These are phyloP conservation scores for Lecanoromycetidae sp. DNA, from an alignment of 2,329 filamentous ascomycete species.

Conservation along the genomic window DNA sequence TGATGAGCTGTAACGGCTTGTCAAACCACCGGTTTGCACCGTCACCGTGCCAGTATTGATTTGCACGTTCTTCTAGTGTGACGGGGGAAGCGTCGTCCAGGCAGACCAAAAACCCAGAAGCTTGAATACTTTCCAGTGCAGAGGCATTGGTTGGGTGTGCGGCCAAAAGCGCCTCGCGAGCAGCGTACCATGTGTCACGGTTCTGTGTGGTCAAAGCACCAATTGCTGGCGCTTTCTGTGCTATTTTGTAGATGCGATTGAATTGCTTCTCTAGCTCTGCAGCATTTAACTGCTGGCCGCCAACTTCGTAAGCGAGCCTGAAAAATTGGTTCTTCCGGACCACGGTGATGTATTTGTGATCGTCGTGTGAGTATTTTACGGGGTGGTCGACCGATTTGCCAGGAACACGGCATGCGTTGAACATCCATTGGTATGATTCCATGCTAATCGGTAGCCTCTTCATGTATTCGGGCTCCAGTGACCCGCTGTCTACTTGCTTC, in stretches of 20 bases:
- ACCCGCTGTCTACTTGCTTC: slow-evolving; percentile 69
- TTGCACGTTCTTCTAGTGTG: slow-evolving; percentile 88
- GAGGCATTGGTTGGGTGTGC: slow-evolving; percentile 69
- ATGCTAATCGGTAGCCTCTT: slow-evolving; percentile 95
- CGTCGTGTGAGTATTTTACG: slow-evolving; percentile 60
- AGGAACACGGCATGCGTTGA: slow-evolving; percentile 81
- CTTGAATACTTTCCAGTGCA: slow-evolving; percentile 69
- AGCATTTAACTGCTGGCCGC: slow-evolving; percentile 75
- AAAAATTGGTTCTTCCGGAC: slow-evolving; percentile 96
- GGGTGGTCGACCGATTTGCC: slow-evolving; percentile 71
- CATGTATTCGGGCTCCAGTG: slow-evolving; percentile 96
- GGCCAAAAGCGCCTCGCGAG: slow-evolving; percentile 60
- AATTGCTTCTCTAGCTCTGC: slow-evolving; percentile 87
- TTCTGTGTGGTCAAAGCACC: slow-evolving; percentile 84
- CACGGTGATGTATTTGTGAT: slow-evolving; percentile 78
- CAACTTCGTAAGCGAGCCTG: slow-evolving; percentile 72
- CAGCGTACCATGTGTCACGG: slow-evolving; percentile 83
- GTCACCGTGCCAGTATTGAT: slow-evolving; percentile 97
- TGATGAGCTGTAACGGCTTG: slow-evolving; percentile 94
- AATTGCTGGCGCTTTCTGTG: slow-evolving; percentile 59
- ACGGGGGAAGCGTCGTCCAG: slow-evolving; percentile 84
- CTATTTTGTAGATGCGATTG: slow-evolving; percentile 66
- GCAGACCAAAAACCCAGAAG: slow-evolving; percentile 81
- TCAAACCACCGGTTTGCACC: slow-evolving; percentile 94
- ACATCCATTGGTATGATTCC: slow-evolving; percentile 99